Evolutionary conservation across 331 rosid genomes (phyloP), one percentile per base, ranked within the genome.

Genomic region (Cydonia oblonga): DNA sequence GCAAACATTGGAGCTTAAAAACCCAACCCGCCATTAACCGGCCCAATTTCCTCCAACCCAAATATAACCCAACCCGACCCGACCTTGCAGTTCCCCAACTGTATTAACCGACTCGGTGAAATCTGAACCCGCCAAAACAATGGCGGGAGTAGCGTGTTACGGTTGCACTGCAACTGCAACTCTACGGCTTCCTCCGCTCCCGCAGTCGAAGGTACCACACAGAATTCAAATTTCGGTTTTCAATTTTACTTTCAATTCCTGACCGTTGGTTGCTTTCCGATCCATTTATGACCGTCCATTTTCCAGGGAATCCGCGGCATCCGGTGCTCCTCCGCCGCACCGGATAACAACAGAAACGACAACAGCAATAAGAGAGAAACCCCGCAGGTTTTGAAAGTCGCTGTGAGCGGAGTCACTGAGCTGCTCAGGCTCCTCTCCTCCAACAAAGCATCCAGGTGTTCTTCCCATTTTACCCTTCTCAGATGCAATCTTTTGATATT

Each of bases 321-420:
- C 52, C 85, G 73, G 73, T 83, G 88, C 75, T 80, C 33, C 72
- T 75, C 81, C 11, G 61, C 54, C 69, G 25, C 66, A 18, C 83
- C 71, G 25, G 75, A 75, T 33, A 63, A 61, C 53, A 83, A 53
- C 25, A 64, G 68, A 30, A 32, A 14, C 22, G 3, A 12, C 63
- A n/a, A 14, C 40, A 25, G n/a, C 58, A 24, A 14, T 26, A 75
- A 78, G 66, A 75, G 49, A 29, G 75, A 80, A 57, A 80, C 87
- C 12, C 85, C 96, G 49, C 80, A 60, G 78, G 24, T 85, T 46
- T 24, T 93, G 79, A 90, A 79, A 87, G 53, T 86, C 30, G 90
- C 86, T 0, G 97, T 93, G 6, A 85, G 79, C 56, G 97, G 89
- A 44, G 86, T 82, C 22, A 90, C 97, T 0, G 89, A 89, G 83